Evolutionary conservation across 192 early-diverging fungal species (phyloP).

Genomic region (Rhizophagus sp.): DNA sequence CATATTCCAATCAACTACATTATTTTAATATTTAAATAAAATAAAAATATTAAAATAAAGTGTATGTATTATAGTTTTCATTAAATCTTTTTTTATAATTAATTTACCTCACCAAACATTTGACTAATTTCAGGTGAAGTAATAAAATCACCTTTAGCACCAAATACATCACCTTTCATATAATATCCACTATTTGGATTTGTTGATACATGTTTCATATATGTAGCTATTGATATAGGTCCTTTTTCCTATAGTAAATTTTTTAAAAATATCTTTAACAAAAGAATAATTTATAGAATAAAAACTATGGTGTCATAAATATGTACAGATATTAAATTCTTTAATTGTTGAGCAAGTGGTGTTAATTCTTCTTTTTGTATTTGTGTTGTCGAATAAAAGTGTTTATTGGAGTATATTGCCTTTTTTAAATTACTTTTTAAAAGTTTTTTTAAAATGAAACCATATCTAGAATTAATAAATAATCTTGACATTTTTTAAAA

Average conservation of each 20-base stretch:
- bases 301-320: background rate
- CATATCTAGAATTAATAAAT: too few relatives aligned
- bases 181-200: conserved; percentile 94
- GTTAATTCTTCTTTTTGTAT: too few relatives aligned
- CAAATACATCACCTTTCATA: conserved; percentile 89
- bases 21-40: too few relatives aligned
- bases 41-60: conserved; percentile 9
- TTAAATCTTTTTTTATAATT: background rate
- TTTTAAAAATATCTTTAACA: background rate
- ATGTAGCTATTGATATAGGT: conserved; percentile 79
- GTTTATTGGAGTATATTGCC: too few relatives aligned
- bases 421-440: too few relatives aligned
- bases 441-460: too few relatives aligned
- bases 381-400: too few relatives aligned
- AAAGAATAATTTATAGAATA: background rate
- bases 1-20: conserved; percentile 78
- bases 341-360: background rate
- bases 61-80: background rate
- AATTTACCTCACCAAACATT: conserved; percentile 90
- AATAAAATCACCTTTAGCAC: conserved; percentile 87
- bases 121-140: conserved; percentile 98
- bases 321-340: background rate
- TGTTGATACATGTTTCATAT: conserved; percentile 85
- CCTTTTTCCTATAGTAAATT: conserved; percentile 56
- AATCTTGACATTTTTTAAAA: too few relatives aligned